These are phyloP conservation scores for Salix dunnii DNA, from an alignment of 345 rosid genomes.

Conservation along the genomic window DNA sequence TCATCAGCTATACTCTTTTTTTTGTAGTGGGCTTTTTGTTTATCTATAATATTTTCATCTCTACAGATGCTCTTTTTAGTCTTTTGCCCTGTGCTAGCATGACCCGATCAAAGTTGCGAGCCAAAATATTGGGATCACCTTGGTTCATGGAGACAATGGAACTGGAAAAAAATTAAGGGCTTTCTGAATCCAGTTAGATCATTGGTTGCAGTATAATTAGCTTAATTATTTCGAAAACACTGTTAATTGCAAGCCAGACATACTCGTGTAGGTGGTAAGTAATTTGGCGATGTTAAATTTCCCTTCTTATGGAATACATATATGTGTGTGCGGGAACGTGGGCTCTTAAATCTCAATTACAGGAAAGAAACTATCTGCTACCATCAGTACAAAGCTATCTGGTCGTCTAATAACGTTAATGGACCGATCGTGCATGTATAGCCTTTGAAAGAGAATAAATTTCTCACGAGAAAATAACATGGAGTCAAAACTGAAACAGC, in stretches of 20 bases:
- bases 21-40: too few species aligned
- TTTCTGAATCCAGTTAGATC: neutral
- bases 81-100: neutral
- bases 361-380: too few species aligned
- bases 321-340: too few species aligned
- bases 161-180: neutral
- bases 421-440: neutral
- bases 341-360: too few species aligned
- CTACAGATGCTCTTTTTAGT: neutral
- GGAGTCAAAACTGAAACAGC: slow-evolving; percentile 3
- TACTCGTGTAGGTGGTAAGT: neutral
- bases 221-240: neutral
- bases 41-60: neutral
- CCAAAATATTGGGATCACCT: neutral
- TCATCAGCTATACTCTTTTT: too few species aligned
- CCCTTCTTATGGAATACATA: neutral
- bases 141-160: neutral
- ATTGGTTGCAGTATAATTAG: neutral
- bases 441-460: neutral
- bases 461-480: slow-evolving; percentile 1
- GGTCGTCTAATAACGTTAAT: neutral
- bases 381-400: neutral
- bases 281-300: neutral
- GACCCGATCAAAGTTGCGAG: neutral
- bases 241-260: neutral